Conservation (phyloP, 306 rosid species). For the Cyamopsis tetragonoloba region DNA sequence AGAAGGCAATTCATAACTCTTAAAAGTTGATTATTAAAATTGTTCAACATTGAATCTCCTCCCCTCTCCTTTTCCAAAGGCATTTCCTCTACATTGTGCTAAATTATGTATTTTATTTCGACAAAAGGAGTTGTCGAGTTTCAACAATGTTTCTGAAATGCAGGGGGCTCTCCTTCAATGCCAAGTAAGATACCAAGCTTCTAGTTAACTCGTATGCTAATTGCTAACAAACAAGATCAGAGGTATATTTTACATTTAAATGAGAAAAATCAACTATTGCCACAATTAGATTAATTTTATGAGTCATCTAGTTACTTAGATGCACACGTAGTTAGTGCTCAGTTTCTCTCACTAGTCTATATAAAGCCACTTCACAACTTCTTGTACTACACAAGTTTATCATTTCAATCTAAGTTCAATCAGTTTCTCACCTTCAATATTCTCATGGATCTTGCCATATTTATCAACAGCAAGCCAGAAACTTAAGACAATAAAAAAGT, state of each 20-base stretch:
- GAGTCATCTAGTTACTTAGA: neutral
- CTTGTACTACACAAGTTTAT: too few relatives aligned
- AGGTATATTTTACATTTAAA: neutral
- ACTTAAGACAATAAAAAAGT: neutral
- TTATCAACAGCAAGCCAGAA: neutral
- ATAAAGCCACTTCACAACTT: too few relatives aligned
- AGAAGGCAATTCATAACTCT: neutral
- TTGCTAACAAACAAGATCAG: neutral
- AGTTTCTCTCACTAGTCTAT: neutral
- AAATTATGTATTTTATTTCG: too few relatives aligned
- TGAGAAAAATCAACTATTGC: too few relatives aligned
- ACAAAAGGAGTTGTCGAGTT: too few relatives aligned
- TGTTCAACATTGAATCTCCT: neutral
- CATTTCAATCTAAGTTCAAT: neutral
- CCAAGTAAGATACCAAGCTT: neutral
- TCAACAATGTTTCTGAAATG: too few relatives aligned
- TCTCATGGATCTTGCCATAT: neutral
- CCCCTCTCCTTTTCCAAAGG: neutral
- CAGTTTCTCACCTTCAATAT: neutral
- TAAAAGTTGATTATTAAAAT: neutral
- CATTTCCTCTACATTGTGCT: too few relatives aligned
- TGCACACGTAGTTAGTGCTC: neutral
- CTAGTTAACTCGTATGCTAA: neutral
- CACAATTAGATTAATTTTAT: neutral
- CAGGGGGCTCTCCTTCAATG: too few relatives aligned